Percentiles rank a stretch among this genome's conserved stretches.
Conservation (phyloP, 2,329 filamentous ascomycete genomes). For the Neophaeococcomyces mojaviensis region DNA sequence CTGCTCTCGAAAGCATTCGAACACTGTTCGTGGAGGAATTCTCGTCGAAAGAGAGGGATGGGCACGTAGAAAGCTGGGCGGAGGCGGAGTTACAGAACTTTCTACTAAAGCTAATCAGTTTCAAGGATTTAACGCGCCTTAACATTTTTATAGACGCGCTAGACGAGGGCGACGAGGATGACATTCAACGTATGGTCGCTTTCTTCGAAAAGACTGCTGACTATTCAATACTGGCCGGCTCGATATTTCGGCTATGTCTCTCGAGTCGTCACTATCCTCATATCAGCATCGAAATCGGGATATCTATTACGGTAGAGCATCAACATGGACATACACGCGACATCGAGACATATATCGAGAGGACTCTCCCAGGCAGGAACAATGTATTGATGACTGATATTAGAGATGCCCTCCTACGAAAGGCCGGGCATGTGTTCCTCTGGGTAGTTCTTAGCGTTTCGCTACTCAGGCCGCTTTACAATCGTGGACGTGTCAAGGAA, state of each 20-base stretch:
- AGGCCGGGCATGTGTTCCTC: conserved; percentile 33
- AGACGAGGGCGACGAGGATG: conserved; percentile 37
- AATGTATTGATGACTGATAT: no score
- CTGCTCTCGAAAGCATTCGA: conserved; percentile 18
- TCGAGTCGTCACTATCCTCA: conserved; percentile 40
- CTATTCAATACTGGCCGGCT: conserved; percentile 6
- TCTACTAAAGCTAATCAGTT: conserved; percentile 13
- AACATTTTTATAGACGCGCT: conserved; percentile 40
- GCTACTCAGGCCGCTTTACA: conserved; percentile 35
- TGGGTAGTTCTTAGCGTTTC: conserved; percentile 37
- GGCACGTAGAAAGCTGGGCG: conserved; percentile 9
- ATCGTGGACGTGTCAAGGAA: conserved; percentile 25
- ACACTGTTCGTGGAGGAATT: conserved; percentile 7
- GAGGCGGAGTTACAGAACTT: conserved; percentile 12
- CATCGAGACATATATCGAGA: conserved; percentile 29
- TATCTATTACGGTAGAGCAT: conserved; percentile 29
- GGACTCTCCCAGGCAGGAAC: no score
- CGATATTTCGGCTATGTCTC: conserved; percentile 30
- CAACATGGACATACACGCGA: conserved; percentile 29
- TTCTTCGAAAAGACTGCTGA: conserved; percentile 30
- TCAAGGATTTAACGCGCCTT: conserved; percentile 14
- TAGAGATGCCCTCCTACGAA: neutral
- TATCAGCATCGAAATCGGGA: conserved; percentile 28
- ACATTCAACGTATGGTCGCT: conserved; percentile 32
- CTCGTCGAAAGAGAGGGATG: conserved; percentile 22